A percentile compares a stretch with the other conserved stretches of the same genome.
phyloP scores from a whole-genome alignment of 106 monocot species.

The Dendrobium huoshanense region DNA sequence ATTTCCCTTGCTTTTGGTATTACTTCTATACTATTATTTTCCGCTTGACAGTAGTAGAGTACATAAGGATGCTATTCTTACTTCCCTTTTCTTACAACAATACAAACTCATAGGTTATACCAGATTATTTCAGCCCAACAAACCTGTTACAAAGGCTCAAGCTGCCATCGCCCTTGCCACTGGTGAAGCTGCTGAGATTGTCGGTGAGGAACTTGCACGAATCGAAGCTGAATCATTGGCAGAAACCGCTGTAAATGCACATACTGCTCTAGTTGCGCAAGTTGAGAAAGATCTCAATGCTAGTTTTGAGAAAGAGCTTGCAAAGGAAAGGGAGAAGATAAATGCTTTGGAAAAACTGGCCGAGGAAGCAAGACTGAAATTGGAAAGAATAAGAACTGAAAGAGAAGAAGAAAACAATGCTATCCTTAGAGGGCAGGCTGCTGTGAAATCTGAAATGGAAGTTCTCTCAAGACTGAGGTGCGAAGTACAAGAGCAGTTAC shows the following conservation, averaged over 20 bases:
- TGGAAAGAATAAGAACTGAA: slow-evolving; percentile 64
- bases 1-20: slow-evolving; percentile 92
- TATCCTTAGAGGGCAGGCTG: slow-evolving; percentile 54
- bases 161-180: slow-evolving; percentile 87
- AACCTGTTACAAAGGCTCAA: slow-evolving; percentile 95
- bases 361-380: slow-evolving; percentile 69
- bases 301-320: slow-evolving; percentile 75
- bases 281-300: slow-evolving; percentile 93
- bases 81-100: not conserved
- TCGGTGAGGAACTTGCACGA: slow-evolving; percentile 84
- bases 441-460: slow-evolving; percentile 93
- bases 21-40: slow-evolving; percentile 2
- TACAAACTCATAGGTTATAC: slow-evolving; percentile 61
- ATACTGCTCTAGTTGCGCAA: slow-evolving; percentile 75
- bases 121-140: slow-evolving; percentile 87
- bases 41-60: not conserved
- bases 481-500: slow-evolving; percentile 76
- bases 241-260: slow-evolving; percentile 81
- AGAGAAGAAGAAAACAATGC: slow-evolving; percentile 75
- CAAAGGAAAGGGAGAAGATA: slow-evolving; percentile 72
- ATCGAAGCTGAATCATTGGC: slow-evolving; percentile 92
- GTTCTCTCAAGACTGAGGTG: slow-evolving; percentile 66
- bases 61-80: not conserved
- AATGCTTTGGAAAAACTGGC: slow-evolving; percentile 75
- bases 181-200: slow-evolving; percentile 76